Conservation (phyloP, 2,329 filamentous ascomycete species). For the Sphaerostilbella broomeana region DNA sequence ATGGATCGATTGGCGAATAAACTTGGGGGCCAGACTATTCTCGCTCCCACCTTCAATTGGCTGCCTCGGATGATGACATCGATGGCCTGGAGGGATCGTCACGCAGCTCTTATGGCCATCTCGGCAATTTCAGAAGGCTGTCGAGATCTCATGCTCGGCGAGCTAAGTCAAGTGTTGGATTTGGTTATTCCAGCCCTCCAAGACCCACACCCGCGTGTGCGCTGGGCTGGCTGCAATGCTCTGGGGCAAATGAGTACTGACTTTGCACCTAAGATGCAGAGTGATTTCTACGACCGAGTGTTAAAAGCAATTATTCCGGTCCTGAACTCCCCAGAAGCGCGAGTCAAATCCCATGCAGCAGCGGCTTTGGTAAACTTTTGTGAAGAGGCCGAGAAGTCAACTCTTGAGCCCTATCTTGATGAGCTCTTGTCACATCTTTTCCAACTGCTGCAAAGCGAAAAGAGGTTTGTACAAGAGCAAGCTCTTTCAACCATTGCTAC, state of each 20-base stretch:
- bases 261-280: conserved; percentile 96
- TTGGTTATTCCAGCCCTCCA: conserved; percentile 87
- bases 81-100: conserved; percentile 86
- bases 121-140: conserved; percentile 98
- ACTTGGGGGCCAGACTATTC: conserved; percentile 84
- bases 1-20: conserved; percentile 98
- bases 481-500: conserved; percentile 96
- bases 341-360: conserved; percentile 93
- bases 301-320: conserved; percentile 90
- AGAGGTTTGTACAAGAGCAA: conserved; percentile 96
- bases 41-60: conserved; percentile 94
- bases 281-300: conserved; percentile 83
- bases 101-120: conserved; percentile 97
- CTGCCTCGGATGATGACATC: conserved; percentile 97
- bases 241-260: conserved; percentile 99
- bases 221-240: conserved; percentile 96
- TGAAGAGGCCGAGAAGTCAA: conserved; percentile 90
- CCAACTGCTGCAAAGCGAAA: conserved; percentile 79
- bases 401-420: conserved; percentile 88
- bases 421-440: conserved; percentile 79
- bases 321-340: conserved; percentile 79
- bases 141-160: conserved; percentile 88
- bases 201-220: conserved; percentile 86
- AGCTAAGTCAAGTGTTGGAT: conserved; percentile 88
- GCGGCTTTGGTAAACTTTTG: conserved; percentile 99